Evolutionary conservation across 345 rosid genomes (phyloP).

Genomic region (Trapa bicornis): DNA sequence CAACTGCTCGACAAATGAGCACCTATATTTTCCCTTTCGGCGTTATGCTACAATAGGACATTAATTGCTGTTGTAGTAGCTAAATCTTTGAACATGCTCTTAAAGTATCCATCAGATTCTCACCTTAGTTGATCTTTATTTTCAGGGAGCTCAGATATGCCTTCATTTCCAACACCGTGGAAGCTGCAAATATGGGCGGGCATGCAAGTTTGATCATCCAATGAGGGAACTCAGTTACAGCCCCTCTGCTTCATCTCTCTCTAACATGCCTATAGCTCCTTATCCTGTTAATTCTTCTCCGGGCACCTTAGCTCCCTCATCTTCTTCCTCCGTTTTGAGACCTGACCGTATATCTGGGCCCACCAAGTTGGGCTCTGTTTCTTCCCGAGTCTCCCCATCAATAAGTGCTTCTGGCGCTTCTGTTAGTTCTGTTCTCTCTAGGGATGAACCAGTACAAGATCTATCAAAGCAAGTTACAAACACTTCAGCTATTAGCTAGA

Average conservation of each 20-base stretch:
- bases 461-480: slow-evolving; percentile 3
- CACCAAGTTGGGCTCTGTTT: slow-evolving; percentile 10
- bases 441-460: slow-evolving; percentile 1
- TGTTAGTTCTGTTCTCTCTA: slow-evolving; percentile 6
- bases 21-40: neutral
- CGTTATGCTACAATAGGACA: neutral
- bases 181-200: slow-evolving; percentile 52
- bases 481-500: slow-evolving; percentile 7
- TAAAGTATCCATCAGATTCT: neutral
- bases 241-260: slow-evolving; percentile 72
- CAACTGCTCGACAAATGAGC: neutral
- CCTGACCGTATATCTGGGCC: slow-evolving; percentile 49
- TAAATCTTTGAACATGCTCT: neutral
- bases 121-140: neutral
- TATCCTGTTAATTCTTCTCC: slow-evolving; percentile 57
- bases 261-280: slow-evolving; percentile 68
- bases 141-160: slow-evolving; percentile 58
- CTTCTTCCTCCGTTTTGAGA: slow-evolving; percentile 54
- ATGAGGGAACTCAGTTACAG: slow-evolving; percentile 55
- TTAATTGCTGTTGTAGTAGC: neutral
- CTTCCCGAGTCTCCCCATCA: neutral
- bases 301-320: slow-evolving; percentile 62
- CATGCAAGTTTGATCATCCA: slow-evolving; percentile 81
- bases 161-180: slow-evolving; percentile 50
- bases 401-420: slow-evolving; percentile 7